These are phyloP conservation scores for Elsinoe perseae DNA, from an alignment of 2,329 filamentous ascomycete species.

Conservation along the genomic window DNA sequence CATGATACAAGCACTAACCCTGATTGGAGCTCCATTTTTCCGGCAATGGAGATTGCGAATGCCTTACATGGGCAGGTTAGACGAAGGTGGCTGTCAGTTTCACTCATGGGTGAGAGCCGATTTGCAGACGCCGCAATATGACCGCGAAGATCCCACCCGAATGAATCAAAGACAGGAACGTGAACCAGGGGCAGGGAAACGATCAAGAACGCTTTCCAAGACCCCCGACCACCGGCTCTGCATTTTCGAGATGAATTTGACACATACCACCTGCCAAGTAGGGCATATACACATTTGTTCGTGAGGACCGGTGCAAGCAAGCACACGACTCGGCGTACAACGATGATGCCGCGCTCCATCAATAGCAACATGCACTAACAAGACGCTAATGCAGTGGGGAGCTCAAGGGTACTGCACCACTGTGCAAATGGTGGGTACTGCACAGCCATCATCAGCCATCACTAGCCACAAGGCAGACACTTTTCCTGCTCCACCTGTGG, in stretches of 20 bases:
- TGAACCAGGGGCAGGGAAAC: background rate
- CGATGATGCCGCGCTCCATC: background rate
- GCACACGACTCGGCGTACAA: background rate
- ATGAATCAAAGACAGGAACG: background rate
- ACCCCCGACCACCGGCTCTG: background rate
- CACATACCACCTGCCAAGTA: conserved; percentile 1
- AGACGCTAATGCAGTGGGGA: background rate
- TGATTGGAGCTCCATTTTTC: background rate
- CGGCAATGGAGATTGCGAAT: background rate
- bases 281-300: background rate
- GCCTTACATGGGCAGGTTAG: background rate
- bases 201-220: background rate
- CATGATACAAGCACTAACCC: background rate
- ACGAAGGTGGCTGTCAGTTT: background rate
- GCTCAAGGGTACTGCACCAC: background rate
- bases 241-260: background rate
- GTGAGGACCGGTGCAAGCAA: background rate
- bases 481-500: background rate
- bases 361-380: conserved; percentile 5
- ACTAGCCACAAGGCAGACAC: conserved; percentile 9
- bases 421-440: background rate
- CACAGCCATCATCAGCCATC: conserved; percentile 13
- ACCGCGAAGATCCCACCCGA: background rate
- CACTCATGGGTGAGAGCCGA: background rate
- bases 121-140: background rate